Evolutionary conservation across 1,284 basidiomycete species (phyloP), one percentile per base, ranked within the genome.

Genomic region (Moesziomyces sp.): DNA sequence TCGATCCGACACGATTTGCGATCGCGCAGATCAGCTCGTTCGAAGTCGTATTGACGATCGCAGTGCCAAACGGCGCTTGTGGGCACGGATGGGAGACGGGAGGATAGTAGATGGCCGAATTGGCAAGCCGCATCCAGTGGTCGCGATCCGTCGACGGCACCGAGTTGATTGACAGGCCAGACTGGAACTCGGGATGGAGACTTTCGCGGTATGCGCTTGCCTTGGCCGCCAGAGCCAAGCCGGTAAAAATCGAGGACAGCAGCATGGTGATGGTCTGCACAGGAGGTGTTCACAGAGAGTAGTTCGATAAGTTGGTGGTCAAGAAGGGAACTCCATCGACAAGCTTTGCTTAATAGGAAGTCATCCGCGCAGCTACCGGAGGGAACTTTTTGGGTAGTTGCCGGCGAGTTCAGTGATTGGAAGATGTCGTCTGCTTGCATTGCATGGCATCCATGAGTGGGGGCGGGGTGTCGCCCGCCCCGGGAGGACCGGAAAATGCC

Each of bases 1-100:
- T 79, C 9, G 59, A 53, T 10, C 74, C 68, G 23, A 80, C 77
- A 9, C 61, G 52, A 48, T 80, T 80, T 8, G 74, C 74, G 3
- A 71, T 68, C 3, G 69, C 71, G 44, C 78, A 80, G 24, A 80
- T 62, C 26, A 80, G 69, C 58, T 80, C 78, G 55, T 80, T 61
- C 5, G 65, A 63, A 0, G 77, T 78, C 5, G 77, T 79, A 47
- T 78, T 78, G 44, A 76, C 77, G 16, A 69, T 76, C 10, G 64
- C 73, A 1, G 38, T 50, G 6, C 64, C 71, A 35, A 52, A 77
- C 35, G 61, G 78, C 46, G 44, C 68, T 57, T 47, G 70, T 44
- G 33, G 77, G 58, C 50, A 80, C 14, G 62, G 62, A 38, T 65
- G 62, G 10, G 55, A 58, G 9, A 65, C 56, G 1, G 62, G 62